Conservation (phyloP, 1,284 basidiomycete species). For the Apiotrichum brassicae region DNA sequence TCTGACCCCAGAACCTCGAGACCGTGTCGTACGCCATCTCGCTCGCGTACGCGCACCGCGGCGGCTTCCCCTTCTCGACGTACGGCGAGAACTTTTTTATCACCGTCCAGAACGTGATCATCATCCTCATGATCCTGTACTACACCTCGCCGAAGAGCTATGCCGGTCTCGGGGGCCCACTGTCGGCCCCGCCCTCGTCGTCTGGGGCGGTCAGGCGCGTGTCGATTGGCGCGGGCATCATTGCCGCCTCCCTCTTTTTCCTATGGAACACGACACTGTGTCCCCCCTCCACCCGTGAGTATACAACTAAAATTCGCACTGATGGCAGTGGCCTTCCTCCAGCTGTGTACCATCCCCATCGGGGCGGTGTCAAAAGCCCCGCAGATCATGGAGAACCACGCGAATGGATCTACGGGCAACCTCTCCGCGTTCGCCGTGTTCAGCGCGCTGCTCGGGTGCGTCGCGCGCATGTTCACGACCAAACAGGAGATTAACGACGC, state of each 20-base stretch:
- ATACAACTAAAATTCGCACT: background rate
- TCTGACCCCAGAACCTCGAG: conserved; percentile 55
- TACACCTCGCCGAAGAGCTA: conserved; percentile 34
- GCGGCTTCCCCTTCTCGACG: conserved; percentile 83
- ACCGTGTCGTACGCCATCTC: conserved; percentile 81
- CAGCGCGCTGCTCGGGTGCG: conserved; percentile 68
- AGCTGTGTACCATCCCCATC: conserved; percentile 73
- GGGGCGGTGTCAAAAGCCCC: conserved; percentile 79
- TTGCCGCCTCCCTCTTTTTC: conserved; percentile 48
- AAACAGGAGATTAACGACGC: conserved; percentile 73
- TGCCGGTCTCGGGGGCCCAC: conserved; percentile 1
- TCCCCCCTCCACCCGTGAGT: conserved; percentile 34
- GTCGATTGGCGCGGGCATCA: conserved; percentile 47
- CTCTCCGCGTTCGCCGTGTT: conserved; percentile 82
- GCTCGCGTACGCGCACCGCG: conserved; percentile 74
- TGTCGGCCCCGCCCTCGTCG: background rate
- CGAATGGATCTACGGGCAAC: conserved; percentile 72
- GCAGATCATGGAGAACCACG: conserved; percentile 72
- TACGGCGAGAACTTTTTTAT: conserved; percentile 92
- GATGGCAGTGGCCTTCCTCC: conserved; percentile 53
- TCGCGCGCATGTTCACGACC: conserved; percentile 84
- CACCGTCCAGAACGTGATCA: conserved; percentile 71
- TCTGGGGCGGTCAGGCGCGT: conserved; percentile 7
- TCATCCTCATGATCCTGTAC: conserved; percentile 71
- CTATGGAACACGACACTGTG: conserved; percentile 49